These are phyloP conservation scores for Candida michaelii DNA, from an alignment of 805 yeast species.

Conservation along the genomic window DNA sequence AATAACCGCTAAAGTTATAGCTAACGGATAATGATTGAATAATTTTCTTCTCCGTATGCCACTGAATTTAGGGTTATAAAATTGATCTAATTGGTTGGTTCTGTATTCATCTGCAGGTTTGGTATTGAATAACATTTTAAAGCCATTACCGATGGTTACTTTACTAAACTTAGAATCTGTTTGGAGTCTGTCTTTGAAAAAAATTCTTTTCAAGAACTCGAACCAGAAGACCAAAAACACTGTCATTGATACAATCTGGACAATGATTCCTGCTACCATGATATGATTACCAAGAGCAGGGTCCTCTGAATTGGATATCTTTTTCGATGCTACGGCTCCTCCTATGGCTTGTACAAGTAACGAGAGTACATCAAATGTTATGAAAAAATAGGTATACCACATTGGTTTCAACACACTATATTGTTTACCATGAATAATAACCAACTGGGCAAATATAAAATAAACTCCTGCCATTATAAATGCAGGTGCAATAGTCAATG, in stretches of 20 bases:
- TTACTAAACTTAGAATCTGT: conserved; percentile 17
- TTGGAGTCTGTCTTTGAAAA: conserved; percentile 26
- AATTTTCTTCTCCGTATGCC: conserved; percentile 25
- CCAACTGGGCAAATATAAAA: conserved; percentile 40
- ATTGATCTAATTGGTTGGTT: conserved; percentile 28
- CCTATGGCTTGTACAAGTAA: conserved; percentile 40
- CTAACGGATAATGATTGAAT: conserved; percentile 33
- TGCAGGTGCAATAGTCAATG: conserved; percentile 42
- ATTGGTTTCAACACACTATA: conserved; percentile 40
- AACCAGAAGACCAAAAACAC: conserved; percentile 36
- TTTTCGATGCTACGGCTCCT: conserved; percentile 36
- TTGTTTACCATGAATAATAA: conserved; percentile 37
- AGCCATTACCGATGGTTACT: conserved; percentile 24
- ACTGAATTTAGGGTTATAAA: conserved; percentile 28
- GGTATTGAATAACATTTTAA: conserved; percentile 29
- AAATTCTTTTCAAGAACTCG: conserved; percentile 33
- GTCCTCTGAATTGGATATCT: conserved; percentile 26
- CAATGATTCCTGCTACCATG: conserved; percentile 39
- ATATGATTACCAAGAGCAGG: conserved; percentile 33
- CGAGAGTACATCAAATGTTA: conserved; percentile 36
- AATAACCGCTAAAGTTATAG: conserved; percentile 31
- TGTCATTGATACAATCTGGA: conserved; percentile 41
- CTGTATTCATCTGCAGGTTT: conserved; percentile 23
- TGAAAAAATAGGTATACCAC: conserved; percentile 45
- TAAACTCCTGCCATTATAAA: conserved; percentile 46